These are phyloP conservation scores for Geotrichum candidum DNA, from an alignment of 1,139 yeast genomes.

Conservation along the genomic window DNA sequence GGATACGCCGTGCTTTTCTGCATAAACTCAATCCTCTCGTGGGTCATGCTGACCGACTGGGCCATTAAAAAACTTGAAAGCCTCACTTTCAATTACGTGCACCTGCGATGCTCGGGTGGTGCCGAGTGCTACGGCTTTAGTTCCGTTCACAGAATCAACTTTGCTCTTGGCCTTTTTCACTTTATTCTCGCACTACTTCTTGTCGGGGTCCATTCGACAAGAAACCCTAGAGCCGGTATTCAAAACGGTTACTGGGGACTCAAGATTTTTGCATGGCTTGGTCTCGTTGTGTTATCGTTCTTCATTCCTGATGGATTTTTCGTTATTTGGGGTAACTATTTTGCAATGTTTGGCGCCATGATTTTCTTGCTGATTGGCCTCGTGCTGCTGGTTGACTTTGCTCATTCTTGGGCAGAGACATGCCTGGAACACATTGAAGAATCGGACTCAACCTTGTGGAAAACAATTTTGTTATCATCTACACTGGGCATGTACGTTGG, in stretches of 20 bases:
- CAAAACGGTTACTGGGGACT: conserved; percentile 89
- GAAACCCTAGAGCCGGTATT: conserved; percentile 71
- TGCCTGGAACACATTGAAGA: conserved; percentile 86
- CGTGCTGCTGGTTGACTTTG: conserved; percentile 87
- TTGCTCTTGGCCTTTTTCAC: conserved; percentile 81
- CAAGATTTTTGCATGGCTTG: conserved; percentile 59
- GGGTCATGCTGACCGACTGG: conserved; percentile 86
- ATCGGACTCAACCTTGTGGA: conserved; percentile 83
- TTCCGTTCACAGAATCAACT: conserved; percentile 84
- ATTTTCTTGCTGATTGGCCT: conserved; percentile 84
- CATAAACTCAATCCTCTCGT: conserved; percentile 73
- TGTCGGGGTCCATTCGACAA: conserved; percentile 69
- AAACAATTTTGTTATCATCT: conserved; percentile 73
- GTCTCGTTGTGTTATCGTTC: conserved; percentile 57
- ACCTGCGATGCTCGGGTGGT: conserved; percentile 49
- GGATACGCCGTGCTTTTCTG: conserved; percentile 77
- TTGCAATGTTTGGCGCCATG: conserved; percentile 80
- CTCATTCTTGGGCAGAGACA: conserved; percentile 98
- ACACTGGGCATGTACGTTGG: conserved; percentile 79
- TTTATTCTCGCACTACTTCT: conserved; percentile 60
- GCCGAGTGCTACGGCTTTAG: conserved; percentile 89
- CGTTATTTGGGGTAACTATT: conserved; percentile 83
- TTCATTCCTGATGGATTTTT: conserved; percentile 82
- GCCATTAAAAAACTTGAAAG: conserved; percentile 69
- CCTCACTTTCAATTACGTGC: conserved; percentile 55